Base-by-base conservation (phyloP, 805 yeast genomes). In the Vanderwaltozyma polyspora region DNA sequence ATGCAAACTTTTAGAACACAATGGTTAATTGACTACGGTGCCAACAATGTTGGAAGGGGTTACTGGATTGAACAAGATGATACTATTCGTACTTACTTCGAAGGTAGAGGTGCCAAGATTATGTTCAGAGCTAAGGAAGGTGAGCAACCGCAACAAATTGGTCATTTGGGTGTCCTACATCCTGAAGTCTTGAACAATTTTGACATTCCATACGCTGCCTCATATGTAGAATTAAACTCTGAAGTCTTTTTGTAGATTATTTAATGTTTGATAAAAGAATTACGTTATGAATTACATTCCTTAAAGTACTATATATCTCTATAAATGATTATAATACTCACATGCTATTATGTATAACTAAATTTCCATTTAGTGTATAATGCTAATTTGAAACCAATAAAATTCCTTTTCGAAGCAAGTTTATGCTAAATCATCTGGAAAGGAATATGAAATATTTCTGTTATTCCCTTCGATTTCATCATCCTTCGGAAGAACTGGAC, bases 61-160 rank as follows among this genome's bases (percentile, higher is more conserved):
- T 82, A 75, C 63, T 82, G 91, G 91, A 79, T 81, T 38, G 82
- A 76, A 59, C 77, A 79, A 56, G 83, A 77, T 51, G 62, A 60
- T 34, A 66, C 68, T 19, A 70, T 76, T 55, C 69, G 76, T 32
- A 80, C 87, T 40, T 89, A 70, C 64, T 91, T 91, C 81, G 94
- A 95, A 26, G 98, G 97, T 28, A 80, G 98, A 67, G 96, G 95
- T 42, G 98, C 98, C 34, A 78, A 74, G 52, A 70, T 91, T 43
- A 73, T 70, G 63, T 82, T 76, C 64, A 76, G 93, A 67, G 63
- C 68, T 37, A 69, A 63, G 39, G 73, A 72, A 38, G 79, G 74
- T 39, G 79, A 62, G 23, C 65, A 69, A 27, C 72, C 69, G 12
- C 59, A 68, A 48, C 69, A 63, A 37, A 70, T 87, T 50, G 99